These are phyloP conservation scores for Claviceps lovelessii DNA, from an alignment of 2,329 filamentous ascomycete species.

Conservation along the genomic window DNA sequence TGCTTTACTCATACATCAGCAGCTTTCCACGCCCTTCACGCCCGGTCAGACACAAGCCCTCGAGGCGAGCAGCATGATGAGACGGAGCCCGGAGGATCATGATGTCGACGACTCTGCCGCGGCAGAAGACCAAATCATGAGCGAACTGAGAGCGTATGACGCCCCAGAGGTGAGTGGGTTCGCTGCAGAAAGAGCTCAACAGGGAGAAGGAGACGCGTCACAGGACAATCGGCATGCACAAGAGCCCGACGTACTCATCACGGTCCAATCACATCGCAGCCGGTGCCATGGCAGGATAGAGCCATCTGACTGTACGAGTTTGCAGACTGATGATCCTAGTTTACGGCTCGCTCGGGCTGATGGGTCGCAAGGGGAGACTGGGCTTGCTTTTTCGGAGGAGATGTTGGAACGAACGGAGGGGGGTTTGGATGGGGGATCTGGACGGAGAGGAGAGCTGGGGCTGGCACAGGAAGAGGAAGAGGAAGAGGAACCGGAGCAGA, in stretches of 20 bases:
- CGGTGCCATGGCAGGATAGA: conserved; percentile 12
- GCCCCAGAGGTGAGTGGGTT: conserved; percentile 4
- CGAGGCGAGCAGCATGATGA: neutral
- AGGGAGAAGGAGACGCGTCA: neutral
- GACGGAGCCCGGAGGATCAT: neutral
- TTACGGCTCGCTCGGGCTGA: conserved; percentile 13
- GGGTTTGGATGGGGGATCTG: neutral
- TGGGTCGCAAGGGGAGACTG: neutral
- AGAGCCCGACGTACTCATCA: conserved; percentile 14
- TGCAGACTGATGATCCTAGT: conserved; percentile 16
- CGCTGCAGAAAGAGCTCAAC: neutral
- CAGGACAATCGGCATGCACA: neutral
- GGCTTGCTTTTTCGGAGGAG: neutral
- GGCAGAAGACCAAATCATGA: conserved; percentile 12
- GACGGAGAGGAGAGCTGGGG: neutral
- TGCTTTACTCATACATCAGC: neutral
- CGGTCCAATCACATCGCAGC: conserved; percentile 18
- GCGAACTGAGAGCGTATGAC: conserved; percentile 8
- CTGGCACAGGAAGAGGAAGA: neutral
- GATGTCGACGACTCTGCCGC: conserved; percentile 1
- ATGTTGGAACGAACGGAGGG: neutral
- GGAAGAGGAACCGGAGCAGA: neutral
- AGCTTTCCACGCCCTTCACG: neutral
- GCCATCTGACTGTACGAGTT: conserved; percentile 12
- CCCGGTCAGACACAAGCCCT: neutral